Conservation (phyloP, 305 asterid genomes). For the Euphrasia arctica region DNA sequence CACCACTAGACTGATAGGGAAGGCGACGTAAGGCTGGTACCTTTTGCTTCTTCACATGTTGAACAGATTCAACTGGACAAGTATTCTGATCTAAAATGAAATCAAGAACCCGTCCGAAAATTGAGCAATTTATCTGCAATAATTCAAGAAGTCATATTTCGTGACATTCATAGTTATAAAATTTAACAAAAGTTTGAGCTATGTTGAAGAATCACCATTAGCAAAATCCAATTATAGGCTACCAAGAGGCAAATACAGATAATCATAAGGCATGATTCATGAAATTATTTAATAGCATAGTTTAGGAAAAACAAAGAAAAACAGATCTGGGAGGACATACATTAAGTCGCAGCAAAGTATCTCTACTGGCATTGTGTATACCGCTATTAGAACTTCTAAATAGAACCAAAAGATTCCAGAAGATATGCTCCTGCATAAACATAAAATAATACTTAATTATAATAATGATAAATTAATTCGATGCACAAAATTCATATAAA, state of each 20-base stretch:
- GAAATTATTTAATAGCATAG: background rate
- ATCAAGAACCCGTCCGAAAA: conserved; percentile 53
- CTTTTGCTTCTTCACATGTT: conserved; percentile 59
- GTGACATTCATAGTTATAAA: conserved; percentile 2
- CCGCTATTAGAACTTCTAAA: conserved; percentile 54
- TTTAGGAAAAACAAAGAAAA: conserved; percentile 6
- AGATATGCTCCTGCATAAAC: conserved; percentile 59
- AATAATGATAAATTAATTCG: conserved; percentile 14
- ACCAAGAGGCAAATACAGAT: conserved; percentile 4
- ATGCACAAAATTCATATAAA: background rate
- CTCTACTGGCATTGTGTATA: conserved; percentile 67
- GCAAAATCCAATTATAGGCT: conserved; percentile 6
- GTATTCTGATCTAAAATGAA: conserved; percentile 42
- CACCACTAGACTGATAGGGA: conserved; percentile 27
- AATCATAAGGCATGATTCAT: conserved; percentile 6
- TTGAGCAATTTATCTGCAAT: conserved; percentile 61
- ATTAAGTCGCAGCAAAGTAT: conserved; percentile 63
- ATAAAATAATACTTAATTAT: conserved; percentile 8
- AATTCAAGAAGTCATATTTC: conserved; percentile 28
- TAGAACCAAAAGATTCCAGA: conserved; percentile 59
- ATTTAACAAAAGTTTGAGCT: conserved; percentile 4
- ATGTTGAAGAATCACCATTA: conserved; percentile 13
- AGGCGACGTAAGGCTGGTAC: conserved; percentile 35
- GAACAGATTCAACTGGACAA: conserved; percentile 32
- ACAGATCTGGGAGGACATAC: conserved; percentile 44